These are phyloP conservation scores for Fusarium poae DNA, from an alignment of 2,329 filamentous ascomycete species.

Conservation along the genomic window DNA sequence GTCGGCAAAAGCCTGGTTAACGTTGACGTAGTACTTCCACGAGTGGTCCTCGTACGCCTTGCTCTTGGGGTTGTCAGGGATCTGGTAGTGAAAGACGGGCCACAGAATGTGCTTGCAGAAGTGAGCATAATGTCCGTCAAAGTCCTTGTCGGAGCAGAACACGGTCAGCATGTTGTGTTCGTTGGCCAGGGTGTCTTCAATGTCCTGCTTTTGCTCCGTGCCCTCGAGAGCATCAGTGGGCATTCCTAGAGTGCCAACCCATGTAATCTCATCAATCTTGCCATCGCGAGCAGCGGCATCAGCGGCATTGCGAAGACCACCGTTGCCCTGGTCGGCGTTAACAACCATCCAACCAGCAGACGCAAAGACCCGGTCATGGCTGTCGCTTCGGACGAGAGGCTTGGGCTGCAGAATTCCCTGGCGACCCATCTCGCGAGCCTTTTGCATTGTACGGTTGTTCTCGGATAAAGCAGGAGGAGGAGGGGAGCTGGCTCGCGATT, in stretches of 20 bases:
- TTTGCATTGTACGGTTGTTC: constrained; percentile 69
- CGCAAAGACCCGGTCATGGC: constrained; percentile 78
- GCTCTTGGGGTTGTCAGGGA: constrained; percentile 97
- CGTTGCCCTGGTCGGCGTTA: constrained; percentile 90
- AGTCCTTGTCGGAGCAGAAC: constrained; percentile 89
- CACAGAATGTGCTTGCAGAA: constrained; percentile 98
- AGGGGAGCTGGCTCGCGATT: constrained; percentile 78
- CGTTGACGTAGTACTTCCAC: constrained; percentile 92
- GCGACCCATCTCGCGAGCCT: constrained; percentile 69
- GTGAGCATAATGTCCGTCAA: constrained; percentile 93
- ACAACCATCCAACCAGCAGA: constrained; percentile 86
- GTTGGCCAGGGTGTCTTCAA: constrained; percentile 82
- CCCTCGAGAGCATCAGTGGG: constrained; percentile 87
- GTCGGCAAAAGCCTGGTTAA: constrained; percentile 94
- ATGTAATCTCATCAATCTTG: constrained; percentile 80
- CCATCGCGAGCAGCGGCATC: constrained; percentile 80
- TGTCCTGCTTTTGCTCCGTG: constrained; percentile 81
- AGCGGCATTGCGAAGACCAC: constrained; percentile 89
- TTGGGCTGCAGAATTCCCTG: constrained; percentile 70
- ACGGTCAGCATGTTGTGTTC: constrained; percentile 88
- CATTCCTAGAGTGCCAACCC: constrained; percentile 94
- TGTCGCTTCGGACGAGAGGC: constrained; percentile 67
- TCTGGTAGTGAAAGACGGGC: constrained; percentile 98
- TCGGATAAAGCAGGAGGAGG: constrained; percentile 83
- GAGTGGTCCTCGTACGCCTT: constrained; percentile 98